phyloP scores from a whole-genome alignment of 192 early-diverging fungal genomes.

The Coemansia sp. region DNA sequence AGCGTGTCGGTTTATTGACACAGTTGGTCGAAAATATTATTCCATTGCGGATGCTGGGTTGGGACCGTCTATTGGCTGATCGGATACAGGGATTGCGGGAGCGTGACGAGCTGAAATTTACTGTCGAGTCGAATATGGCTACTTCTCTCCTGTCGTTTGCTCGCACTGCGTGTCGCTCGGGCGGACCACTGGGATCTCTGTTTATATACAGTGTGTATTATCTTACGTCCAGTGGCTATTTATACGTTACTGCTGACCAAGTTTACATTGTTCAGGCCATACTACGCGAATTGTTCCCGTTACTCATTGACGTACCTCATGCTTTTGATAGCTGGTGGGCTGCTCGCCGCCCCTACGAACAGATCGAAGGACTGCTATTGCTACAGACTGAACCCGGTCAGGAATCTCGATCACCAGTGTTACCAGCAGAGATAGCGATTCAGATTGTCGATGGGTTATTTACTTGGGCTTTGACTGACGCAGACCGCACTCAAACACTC shows the following conservation, averaged over 20 bases:
- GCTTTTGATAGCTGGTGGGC: constrained; percentile 47
- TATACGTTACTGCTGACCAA: constrained; percentile 23
- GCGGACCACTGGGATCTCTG: constrained; percentile 36
- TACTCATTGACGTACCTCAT: constrained; percentile 43
- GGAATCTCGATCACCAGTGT: not conserved
- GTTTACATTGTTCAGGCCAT: constrained; percentile 43
- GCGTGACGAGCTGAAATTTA: constrained; percentile 11
- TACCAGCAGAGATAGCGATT: not conserved
- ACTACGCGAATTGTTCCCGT: constrained; percentile 40
- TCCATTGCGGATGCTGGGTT: constrained; percentile 36
- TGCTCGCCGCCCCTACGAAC: constrained; percentile 26
- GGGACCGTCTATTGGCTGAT: constrained; percentile 10
- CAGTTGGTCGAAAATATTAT: constrained; percentile 34
- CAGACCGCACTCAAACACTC: not conserved
- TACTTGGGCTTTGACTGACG: constrained; percentile 6
- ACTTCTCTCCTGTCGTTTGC: constrained; percentile 12
- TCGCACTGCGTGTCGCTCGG: constrained; percentile 26
- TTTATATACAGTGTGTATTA: constrained; percentile 31
- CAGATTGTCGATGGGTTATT: constrained; percentile 17
- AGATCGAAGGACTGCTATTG: constrained; percentile 15
- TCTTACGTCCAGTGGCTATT: not conserved
- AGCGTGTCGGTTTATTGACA: constrained; percentile 11
- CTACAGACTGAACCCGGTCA: not conserved
- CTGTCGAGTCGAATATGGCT: not conserved
- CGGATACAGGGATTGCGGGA: constrained; percentile 19